Conservation (phyloP, 2,329 filamentous ascomycete species). For the Fusarium goolgardi region DNA sequence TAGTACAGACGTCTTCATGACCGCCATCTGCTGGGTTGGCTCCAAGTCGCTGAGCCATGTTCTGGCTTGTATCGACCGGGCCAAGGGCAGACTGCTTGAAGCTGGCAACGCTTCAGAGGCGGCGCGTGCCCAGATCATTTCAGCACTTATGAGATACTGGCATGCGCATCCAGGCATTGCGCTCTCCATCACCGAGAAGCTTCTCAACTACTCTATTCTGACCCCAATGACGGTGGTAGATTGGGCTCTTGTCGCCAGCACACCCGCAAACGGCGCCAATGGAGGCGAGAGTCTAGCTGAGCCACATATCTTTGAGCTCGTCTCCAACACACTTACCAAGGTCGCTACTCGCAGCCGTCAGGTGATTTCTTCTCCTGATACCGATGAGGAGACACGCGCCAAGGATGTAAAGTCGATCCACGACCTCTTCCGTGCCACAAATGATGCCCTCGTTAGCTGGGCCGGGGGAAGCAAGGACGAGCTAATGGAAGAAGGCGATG, state of each 20-base stretch:
- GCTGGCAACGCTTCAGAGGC: slow-evolving; percentile 79
- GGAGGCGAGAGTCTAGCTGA: slow-evolving; percentile 77
- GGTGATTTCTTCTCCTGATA: slow-evolving; percentile 72
- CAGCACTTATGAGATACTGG: slow-evolving; percentile 94
- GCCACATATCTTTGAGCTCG: slow-evolving; percentile 87
- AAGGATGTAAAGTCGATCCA: slow-evolving; percentile 80
- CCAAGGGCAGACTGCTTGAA: slow-evolving; percentile 86
- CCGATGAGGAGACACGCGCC: slow-evolving; percentile 73
- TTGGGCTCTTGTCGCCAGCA: slow-evolving; percentile 79
- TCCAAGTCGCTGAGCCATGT: slow-evolving; percentile 97
- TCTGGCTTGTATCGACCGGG: slow-evolving; percentile 93
- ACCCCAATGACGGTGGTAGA: slow-evolving; percentile 86
- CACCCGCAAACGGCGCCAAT: slow-evolving; percentile 60
- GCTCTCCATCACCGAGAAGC: slow-evolving; percentile 92
- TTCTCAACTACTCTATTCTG: slow-evolving; percentile 96
- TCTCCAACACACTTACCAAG: slow-evolving; percentile 88
- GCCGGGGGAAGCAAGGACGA: slow-evolving; percentile 79
- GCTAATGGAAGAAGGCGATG: slow-evolving; percentile 76
- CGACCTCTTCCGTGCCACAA: slow-evolving; percentile 82
- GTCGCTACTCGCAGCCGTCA: slow-evolving; percentile 88
- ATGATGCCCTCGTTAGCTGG: slow-evolving; percentile 80
- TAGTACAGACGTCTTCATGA: slow-evolving; percentile 95
- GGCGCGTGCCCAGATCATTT: slow-evolving; percentile 88
- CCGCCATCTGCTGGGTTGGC: slow-evolving; percentile 90
- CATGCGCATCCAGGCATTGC: slow-evolving; percentile 90